phyloP scores from a whole-genome alignment of 1,284 basidiomycete species.

The Microbotryum intermedium region DNA sequence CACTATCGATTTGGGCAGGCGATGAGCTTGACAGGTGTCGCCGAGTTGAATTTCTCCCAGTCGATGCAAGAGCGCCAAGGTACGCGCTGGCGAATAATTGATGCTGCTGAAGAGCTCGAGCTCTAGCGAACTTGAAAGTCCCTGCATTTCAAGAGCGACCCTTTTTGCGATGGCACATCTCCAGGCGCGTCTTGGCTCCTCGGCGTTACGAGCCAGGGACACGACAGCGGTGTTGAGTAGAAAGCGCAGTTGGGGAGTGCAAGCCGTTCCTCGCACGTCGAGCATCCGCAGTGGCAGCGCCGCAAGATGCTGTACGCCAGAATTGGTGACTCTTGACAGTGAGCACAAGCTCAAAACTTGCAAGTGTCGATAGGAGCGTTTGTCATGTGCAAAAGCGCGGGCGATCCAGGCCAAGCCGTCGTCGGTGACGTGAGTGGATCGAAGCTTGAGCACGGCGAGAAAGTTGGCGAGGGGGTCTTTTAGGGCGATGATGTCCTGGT shows the following conservation, averaged over 20 bases:
- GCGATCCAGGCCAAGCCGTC: slow-evolving; percentile 16
- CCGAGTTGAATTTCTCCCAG: not conserved
- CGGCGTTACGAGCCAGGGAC: not conserved
- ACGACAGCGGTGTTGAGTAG: not conserved
- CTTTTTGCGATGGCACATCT: not conserved
- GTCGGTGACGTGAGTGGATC: slow-evolving; percentile 12
- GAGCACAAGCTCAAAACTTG: slow-evolving; percentile 4
- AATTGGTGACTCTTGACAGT: slow-evolving; percentile 6
- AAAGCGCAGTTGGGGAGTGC: not conserved
- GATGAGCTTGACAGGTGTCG: not conserved
- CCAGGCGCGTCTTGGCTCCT: not conserved
- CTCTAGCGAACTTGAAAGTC: slow-evolving; percentile 3
- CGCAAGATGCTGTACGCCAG: not conserved
- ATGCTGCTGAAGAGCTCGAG: slow-evolving; percentile 16
- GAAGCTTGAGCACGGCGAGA: slow-evolving; percentile 18
- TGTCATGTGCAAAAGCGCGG: not conserved
- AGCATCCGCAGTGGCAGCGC: slow-evolving; percentile 10
- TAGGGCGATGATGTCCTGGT: slow-evolving; percentile 15
- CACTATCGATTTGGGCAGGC: slow-evolving; percentile 4
- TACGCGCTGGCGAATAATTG: slow-evolving; percentile 3
- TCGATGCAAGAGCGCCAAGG: slow-evolving; percentile 7
- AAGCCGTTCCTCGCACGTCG: slow-evolving; percentile 13
- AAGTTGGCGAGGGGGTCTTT: slow-evolving; percentile 12
- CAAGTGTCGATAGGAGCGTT: slow-evolving; percentile 5
- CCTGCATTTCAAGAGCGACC: too few relatives aligned